Evolutionary conservation across 495 filamentous ascomycete species (phyloP), one percentile per base, ranked within the genome.

Genomic region (Daldinia loculata): DNA sequence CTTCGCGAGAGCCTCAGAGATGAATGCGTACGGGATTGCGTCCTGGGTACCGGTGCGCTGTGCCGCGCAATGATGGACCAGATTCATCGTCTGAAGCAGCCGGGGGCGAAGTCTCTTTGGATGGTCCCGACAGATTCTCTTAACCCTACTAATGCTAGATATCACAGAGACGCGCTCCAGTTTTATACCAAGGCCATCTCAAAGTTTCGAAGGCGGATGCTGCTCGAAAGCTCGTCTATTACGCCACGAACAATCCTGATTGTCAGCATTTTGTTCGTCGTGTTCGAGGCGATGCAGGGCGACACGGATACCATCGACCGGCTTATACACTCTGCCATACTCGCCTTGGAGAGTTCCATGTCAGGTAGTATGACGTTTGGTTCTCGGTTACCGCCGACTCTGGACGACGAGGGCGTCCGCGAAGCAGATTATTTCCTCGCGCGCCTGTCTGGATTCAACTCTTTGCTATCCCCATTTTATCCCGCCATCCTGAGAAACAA

Each of bases 221-320:
- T 57, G 17, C 56, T 17, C 15, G 57, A 64, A 15, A 45, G 61
- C 29, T 39, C 61, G 17, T 29, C 59, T 9, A 66, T 36, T 1
- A 50, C 66, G 15, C 32, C 56, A 32, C 66, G 70, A 12, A 66
- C 51, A 4, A 66, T 73, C 55, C 55, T 73, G 14, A 57, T 73
- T 11, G 26, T 67, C 30, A 73, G 65, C 29, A 39, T 73, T 24
- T 61, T 73, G 1, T 61, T 69, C 56, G 43, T 73, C 24, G 51
- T 67, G 4, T 73, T 69, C 50, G 70, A 73, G 61, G 22, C 66
- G 11, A 61, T 73, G 30, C 65, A 73, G 27, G 70, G 70, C 50
- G 57, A 73, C 19, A 66, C 17, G n/a, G 61, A 66, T 7, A 52
- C 66, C 6, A 48, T 68, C n/a, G 70, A 69, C 29, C 55, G 34